These are phyloP conservation scores for Venturia oleaginea DNA, from an alignment of 2,329 filamentous ascomycete genomes.

Conservation along the genomic window DNA sequence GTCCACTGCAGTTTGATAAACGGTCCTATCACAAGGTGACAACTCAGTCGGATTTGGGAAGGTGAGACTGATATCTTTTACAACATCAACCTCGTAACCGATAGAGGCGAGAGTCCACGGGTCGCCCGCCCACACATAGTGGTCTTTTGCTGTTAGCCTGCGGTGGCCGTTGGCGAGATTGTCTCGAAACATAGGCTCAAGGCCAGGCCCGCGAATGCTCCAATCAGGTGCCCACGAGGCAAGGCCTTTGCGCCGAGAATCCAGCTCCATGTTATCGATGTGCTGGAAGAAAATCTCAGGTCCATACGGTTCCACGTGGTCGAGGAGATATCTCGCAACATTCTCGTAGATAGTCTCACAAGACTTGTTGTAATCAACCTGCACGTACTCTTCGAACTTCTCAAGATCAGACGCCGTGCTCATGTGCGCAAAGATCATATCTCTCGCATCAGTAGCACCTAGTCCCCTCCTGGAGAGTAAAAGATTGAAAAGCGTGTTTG, in stretches of 20 bases:
- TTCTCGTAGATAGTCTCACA: background rate
- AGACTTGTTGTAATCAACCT: background rate
- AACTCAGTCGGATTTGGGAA: background rate
- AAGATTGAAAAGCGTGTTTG: background rate
- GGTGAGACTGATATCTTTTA: background rate
- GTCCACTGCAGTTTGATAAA: background rate
- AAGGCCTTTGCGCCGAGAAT: background rate
- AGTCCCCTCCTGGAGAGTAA: background rate
- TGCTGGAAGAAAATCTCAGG: background rate
- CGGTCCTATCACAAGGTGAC: background rate
- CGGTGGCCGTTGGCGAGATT: background rate
- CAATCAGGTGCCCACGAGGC: conserved; percentile 3
- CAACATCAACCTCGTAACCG: background rate
- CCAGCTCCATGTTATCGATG: background rate
- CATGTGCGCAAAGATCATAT: conserved; percentile 1
- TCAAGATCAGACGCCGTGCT: background rate
- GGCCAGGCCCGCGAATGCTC: background rate
- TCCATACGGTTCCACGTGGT: background rate
- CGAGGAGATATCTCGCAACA: background rate
- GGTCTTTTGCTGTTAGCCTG: background rate
- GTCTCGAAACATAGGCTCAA: conserved; percentile 2
- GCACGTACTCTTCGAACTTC: background rate
- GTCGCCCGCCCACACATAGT: background rate
- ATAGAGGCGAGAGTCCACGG: background rate
- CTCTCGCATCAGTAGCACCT: background rate